Percentiles rank a stretch among this genome's conserved stretches.
phyloP scores from a whole-genome alignment of 2,329 filamentous ascomycete species.

The Cladophialophora psammophila region DNA sequence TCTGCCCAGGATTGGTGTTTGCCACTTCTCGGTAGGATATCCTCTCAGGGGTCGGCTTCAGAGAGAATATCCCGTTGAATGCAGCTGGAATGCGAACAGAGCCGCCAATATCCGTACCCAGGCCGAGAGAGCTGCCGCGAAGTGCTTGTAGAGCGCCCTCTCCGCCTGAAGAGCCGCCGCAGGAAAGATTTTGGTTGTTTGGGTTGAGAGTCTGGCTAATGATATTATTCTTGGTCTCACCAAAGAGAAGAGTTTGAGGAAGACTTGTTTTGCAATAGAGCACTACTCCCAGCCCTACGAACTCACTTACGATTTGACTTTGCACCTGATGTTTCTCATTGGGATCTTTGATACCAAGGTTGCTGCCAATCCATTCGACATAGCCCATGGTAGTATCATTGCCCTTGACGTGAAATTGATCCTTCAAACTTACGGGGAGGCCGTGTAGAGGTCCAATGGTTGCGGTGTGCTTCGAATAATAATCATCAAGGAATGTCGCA shows the following conservation, averaged over 20 bases:
- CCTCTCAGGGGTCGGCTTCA: constrained; percentile 47
- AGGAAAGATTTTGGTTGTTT: constrained; percentile 60
- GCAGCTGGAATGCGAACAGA: constrained; percentile 45
- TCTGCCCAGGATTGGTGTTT: constrained; percentile 30
- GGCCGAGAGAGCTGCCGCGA: constrained; percentile 62
- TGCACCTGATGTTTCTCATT: constrained; percentile 55
- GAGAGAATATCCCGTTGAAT: constrained; percentile 48
- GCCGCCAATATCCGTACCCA: constrained; percentile 66
- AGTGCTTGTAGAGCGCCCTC: constrained; percentile 65
- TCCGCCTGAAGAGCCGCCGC: constrained; percentile 66
- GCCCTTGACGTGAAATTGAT: constrained; percentile 56
- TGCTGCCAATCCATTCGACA: constrained; percentile 67
- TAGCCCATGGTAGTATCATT: constrained; percentile 67
- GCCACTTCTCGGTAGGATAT: constrained; percentile 2
- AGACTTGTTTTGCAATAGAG: constrained; percentile 64
- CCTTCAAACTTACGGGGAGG: constrained; percentile 63
- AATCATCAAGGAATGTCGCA: constrained; percentile 66
- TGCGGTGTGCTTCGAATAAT: constrained; percentile 42
- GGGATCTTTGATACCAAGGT: constrained; percentile 58
- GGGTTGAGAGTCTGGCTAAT: constrained; percentile 66
- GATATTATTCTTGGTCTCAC: constrained; percentile 67
- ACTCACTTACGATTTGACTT: constrained; percentile 60
- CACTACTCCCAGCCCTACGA: constrained; percentile 59
- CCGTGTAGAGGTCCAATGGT: constrained; percentile 67
- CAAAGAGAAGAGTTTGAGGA: constrained; percentile 65